Base-by-base conservation (phyloP, 192 early-diverging fungal genomes). In the Borealophlyctis nickersoniae region DNA sequence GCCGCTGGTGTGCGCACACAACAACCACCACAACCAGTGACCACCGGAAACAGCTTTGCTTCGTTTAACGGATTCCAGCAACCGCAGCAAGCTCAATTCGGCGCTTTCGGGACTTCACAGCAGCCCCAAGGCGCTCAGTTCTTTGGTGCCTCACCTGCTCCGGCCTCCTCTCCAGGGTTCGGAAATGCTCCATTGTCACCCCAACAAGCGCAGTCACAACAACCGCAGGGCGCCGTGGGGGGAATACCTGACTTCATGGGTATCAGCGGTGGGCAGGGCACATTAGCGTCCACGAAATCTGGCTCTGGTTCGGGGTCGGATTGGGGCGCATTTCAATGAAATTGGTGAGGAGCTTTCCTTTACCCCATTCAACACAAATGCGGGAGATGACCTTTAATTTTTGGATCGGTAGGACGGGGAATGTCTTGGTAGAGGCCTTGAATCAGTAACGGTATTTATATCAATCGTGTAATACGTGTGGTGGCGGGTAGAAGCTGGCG, bases 321-420 rank as follows among this genome's bases (percentile, higher is more conserved):
- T 39, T 76, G 75, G 75, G 75, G 75, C 30, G 75, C 71, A 30
- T 76, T 76, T 60, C 70, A 76, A 24, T 76, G 61, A 65, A 4
- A 28, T 4, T 3, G 5, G 3, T 3, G 5, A 19, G n/a, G 30
- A 30, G 19, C 31, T n/a, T 5, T 28, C 3, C 29, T 26, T 19
- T 30, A 30, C 29, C 24, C 27, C 29, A 2, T 28, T 23, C 16
- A 30, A 27, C 50, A 27, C 23, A 51, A 2, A 27, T 51, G 22
- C 50, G 23, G 50, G 23, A 22, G 28, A 51, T 51, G 50, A 22
- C 28, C 4, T 27, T 51, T 51, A 51, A 51, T 13, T 26, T 51
- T 26, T 27, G 4, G 23, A 51, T 22, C 13, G 3, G 23, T 3
- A 27, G 22, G 4, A 22, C 2, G 13, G 50, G 56, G 14, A 32